Percentiles rank a stretch among this genome's conserved stretches.
Evolutionary conservation across 2,329 filamentous ascomycete genomes (phyloP).

Genomic region (Cladosporium sp.): DNA sequence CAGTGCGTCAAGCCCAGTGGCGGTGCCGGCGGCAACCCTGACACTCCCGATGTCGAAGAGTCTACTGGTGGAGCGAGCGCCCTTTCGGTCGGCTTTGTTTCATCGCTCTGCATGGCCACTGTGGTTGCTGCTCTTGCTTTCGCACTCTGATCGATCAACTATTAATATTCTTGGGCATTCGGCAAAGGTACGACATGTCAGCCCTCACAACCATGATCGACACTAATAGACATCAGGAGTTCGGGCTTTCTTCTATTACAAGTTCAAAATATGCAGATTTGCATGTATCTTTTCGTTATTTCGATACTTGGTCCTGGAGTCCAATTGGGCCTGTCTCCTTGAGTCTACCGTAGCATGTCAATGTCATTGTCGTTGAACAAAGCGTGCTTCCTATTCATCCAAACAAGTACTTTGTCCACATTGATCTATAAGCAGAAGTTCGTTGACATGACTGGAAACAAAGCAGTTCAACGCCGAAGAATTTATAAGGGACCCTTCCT

Average conservation of each 20-base stretch:
- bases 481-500: conserved; percentile 11
- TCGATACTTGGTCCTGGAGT: not conserved
- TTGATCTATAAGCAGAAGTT: not conserved
- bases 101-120: conserved; percentile 22
- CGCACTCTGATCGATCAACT: conserved; percentile 25
- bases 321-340: conserved; percentile 4
- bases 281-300: conserved; percentile 11
- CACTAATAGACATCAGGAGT: conserved; percentile 15
- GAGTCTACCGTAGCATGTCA: conserved; percentile 16
- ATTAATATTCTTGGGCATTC: conserved; percentile 18
- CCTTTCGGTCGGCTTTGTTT: conserved; percentile 17
- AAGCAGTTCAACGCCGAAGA: not conserved
- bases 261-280: conserved; percentile 8
- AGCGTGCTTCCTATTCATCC: not conserved
- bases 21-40: conserved; percentile 23
- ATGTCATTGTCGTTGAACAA: conserved; percentile 17
- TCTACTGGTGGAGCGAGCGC: conserved; percentile 25
- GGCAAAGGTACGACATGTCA: conserved; percentile 7
- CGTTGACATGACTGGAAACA: not conserved
- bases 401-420: conserved; percentile 10
- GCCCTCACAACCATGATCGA: not conserved
- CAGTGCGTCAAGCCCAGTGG: conserved; percentile 27
- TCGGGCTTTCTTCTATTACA: conserved; percentile 2
- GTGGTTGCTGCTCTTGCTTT: conserved; percentile 29
- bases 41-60: conserved; percentile 22